phyloP scores from a whole-genome alignment of 768 basidiomycete species.

The Trametes punicea region DNA sequence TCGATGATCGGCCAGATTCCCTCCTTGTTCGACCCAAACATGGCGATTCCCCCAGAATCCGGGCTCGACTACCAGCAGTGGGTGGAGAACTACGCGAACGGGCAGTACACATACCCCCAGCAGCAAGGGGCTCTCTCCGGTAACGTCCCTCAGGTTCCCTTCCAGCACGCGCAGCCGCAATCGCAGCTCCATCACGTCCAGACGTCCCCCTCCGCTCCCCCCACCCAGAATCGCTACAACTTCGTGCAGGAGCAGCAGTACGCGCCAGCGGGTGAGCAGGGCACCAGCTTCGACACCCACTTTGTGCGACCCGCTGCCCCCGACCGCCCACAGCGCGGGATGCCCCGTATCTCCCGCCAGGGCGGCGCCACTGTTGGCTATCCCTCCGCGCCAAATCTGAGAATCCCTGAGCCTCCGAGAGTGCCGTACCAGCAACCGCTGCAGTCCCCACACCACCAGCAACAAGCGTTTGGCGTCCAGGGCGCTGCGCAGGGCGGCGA shows the following conservation, averaged over 20 bases:
- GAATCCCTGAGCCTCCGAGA: not conserved
- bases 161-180: conserved; percentile 13
- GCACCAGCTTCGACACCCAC: conserved; percentile 6
- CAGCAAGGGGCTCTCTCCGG: conserved; percentile 2
- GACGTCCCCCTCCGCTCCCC: not conserved
- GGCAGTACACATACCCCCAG: conserved; percentile 8
- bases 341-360: conserved; percentile 14
- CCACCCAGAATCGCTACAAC: conserved; percentile 20
- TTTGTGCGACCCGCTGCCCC: not conserved
- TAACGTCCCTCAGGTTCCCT: conserved; percentile 11
- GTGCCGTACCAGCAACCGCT: conserved; percentile 5
- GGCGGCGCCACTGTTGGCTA: conserved; percentile 4
- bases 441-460: conserved; percentile 6
- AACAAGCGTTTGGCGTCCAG: conserved; percentile 1
- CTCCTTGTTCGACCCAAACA: conserved; percentile 24
- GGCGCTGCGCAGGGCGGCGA: conserved; percentile 8
- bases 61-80: conserved; percentile 23
- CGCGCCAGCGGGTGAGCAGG: not conserved
- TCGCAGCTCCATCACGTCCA: conserved; percentile 16
- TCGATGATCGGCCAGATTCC: conserved; percentile 23
- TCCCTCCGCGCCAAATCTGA: conserved; percentile 6
- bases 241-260: conserved; percentile 16
- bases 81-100: conserved; percentile 16
- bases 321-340: conserved; percentile 18
- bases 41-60: conserved; percentile 14